A percentile compares a stretch with the other conserved stretches of the same genome.
These are phyloP conservation scores for Sugiyamaella pinicola DNA, from an alignment of 1,139 yeast genomes.

Conservation along the genomic window DNA sequence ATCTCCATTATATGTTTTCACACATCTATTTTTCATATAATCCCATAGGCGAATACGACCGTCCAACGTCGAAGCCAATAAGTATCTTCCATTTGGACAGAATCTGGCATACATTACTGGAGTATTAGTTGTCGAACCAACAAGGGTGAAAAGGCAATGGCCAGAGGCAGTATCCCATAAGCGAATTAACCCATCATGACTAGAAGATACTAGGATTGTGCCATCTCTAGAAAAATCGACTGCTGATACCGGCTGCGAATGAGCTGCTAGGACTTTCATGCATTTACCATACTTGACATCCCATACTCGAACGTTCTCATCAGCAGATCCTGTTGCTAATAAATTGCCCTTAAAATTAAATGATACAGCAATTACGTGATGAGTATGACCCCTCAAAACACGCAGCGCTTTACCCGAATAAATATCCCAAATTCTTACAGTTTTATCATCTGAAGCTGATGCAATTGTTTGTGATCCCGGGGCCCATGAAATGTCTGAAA, in stretches of 20 bases:
- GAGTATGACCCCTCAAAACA: slow-evolving; percentile 77
- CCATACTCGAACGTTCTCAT: slow-evolving; percentile 91
- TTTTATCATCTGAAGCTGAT: slow-evolving; percentile 83
- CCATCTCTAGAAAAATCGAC: slow-evolving; percentile 77
- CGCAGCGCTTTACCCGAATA: slow-evolving; percentile 41
- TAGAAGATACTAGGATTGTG: slow-evolving; percentile 80
- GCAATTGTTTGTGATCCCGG: slow-evolving; percentile 77
- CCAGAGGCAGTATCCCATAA: slow-evolving; percentile 87
- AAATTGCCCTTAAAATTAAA: slow-evolving; percentile 78
- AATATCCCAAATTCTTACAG: slow-evolving; percentile 74
- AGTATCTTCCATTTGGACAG: slow-evolving; percentile 80
- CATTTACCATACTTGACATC: slow-evolving; percentile 73
- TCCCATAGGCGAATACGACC: slow-evolving; percentile 81
- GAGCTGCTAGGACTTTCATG: slow-evolving; percentile 84
- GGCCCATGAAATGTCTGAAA: slow-evolving; percentile 73
- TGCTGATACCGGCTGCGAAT: slow-evolving; percentile 84
- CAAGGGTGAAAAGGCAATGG: slow-evolving; percentile 86
- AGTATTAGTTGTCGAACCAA: slow-evolving; percentile 47
- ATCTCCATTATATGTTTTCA: slow-evolving; percentile 34
- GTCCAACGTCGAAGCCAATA: slow-evolving; percentile 79
- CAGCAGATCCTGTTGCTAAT: slow-evolving; percentile 80
- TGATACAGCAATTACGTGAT: slow-evolving; percentile 72
- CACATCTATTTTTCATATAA: slow-evolving; percentile 48
- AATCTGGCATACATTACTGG: slow-evolving; percentile 76
- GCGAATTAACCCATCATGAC: slow-evolving; percentile 86